Base-by-base conservation (phyloP, 768 basidiomycete species). In the Floccularia luteovirens region DNA sequence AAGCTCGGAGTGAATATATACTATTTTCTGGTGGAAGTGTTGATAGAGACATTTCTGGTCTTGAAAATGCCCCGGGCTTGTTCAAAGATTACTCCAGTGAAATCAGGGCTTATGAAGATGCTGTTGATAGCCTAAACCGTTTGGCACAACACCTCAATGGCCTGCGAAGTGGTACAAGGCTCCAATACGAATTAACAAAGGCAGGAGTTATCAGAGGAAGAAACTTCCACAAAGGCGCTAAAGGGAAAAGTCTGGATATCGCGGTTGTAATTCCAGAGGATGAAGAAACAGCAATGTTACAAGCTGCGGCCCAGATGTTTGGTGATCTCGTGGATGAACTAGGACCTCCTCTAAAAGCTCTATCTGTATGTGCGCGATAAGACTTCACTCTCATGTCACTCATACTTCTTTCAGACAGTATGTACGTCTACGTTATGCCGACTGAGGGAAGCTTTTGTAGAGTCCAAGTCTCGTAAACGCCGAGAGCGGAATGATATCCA, bases 131-230 rank as follows among this genome's bases (percentile, higher is more conserved):
- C 50, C 67, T 99, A 50, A 93, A 87, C 43, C 69, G 91, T 13
- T 74, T 99, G 3, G 96, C 90, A 1, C 94, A 99, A 54, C 93
- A 98, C 63, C 61, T 99, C 27, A 92, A 84, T 41, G 92, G 94
- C 19, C 64, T 98, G 43, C 64, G 94, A 34, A 81, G 86, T 42
- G 87, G 91, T 1, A 90, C 84, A 5, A 72, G 76, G 24, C 59
- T 98, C 24, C 92, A 97, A 54, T 79, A 83, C 45, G 88, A 93
- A 36, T 58, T 97, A 21, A 75, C 84, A 11, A 74, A 74, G 48
- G 84, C 85, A 1, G 66, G 68, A 13, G 51, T 56, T 30, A 52
- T 57, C 22, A 52, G 43, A 14, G 54, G 38, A 24, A 45, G 36
- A n/a, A n/a, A n/a, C n/a, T n/a, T n/a, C n/a, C n/a, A n/a, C n/a